Evolutionary conservation across 2,329 filamentous ascomycete genomes (phyloP), one percentile per base, ranked within the genome.

Genomic region (Phaeosphaeria sp.): DNA sequence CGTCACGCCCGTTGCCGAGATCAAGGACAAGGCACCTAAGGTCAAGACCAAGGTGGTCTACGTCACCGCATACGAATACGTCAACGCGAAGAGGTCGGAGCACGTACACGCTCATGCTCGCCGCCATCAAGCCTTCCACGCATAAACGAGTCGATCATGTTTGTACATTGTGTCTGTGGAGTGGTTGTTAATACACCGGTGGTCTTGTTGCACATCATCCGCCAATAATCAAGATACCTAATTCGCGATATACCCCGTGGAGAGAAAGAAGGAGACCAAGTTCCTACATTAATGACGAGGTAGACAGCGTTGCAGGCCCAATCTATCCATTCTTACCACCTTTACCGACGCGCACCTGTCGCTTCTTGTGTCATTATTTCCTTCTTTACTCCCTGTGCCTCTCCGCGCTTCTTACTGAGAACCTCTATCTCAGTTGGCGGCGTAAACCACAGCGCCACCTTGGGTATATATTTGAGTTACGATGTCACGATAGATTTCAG

Each of bases 221-320:
- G 59, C 59, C 61, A 50, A 69, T 64, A 62, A 64, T 67, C 60
- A 66, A 69, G 60, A 70, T 67, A 65, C 65, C 66, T 62, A 65
- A 65, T 67, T 73, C 57, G 72, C 67, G 57, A 64, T 67, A 71
- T 68, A 67, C 64, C 66, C 67, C 60, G 36, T 49, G 49, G 54
- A 60, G 60, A 57, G 57, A 62, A 57, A 60, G 66, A 67, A 58
- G 65, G 60, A 57, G 51, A 56, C 52, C 60, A 57, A 63, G 64
- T 59, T 49, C 53, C 66, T 61, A 63, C 55, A 68, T 66, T 76
- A 74, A 75, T 75, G 72, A 63, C 65, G 66, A 64, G 66, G 71
- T 74, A 75, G 71, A 69, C 68, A 72, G 72, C 71, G 72, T 75
- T 72, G 72, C 73, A 74, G 69, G 69, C 66, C 66, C 73, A 55